Evolutionary conservation across 352 stramenopile genomes (phyloP).

Genomic region (Aphanomyces cochlioides): DNA sequence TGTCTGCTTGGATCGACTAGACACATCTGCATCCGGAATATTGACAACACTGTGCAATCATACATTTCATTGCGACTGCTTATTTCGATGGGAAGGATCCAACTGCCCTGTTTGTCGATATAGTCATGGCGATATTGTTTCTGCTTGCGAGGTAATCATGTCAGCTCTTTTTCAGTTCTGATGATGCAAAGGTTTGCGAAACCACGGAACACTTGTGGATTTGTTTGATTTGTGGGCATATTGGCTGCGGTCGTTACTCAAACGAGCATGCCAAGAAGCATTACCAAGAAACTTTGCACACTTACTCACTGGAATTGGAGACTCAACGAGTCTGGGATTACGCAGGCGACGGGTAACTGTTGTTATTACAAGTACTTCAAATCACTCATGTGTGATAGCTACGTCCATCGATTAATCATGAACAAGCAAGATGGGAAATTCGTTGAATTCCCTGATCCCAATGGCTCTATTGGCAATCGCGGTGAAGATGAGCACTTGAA

Average conservation of each 20-base stretch:
- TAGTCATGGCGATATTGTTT: constrained; percentile 92
- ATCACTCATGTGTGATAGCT: constrained; percentile 34
- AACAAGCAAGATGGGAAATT: constrained; percentile 94
- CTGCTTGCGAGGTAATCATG: constrained; percentile 77
- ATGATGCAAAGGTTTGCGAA: constrained; percentile 66
- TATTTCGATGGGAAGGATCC: constrained; percentile 92
- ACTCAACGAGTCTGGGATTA: constrained; percentile 97
- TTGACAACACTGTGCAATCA: constrained; percentile 98
- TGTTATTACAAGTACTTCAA: constrained; percentile 31
- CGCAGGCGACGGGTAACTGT: constrained; percentile 69
- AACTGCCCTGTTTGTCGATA: constrained; percentile 96
- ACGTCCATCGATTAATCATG: constrained; percentile 82
- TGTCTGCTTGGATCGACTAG: constrained; percentile 88
- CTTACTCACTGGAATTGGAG: constrained; percentile 93
- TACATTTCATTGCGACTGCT: constrained; percentile 96
- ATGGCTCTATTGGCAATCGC: constrained; percentile 58
- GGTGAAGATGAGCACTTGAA: constrained; percentile 92
- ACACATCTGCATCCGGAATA: constrained; percentile 83
- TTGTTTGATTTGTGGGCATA: constrained; percentile 93
- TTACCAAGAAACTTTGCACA: constrained; percentile 91
- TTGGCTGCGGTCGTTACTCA: constrained; percentile 95
- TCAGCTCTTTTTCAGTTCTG: constrained; percentile 31
- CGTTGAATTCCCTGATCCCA: constrained; percentile 91
- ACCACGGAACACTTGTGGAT: constrained; percentile 95
- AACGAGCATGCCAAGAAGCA: constrained; percentile 93